Base-by-base conservation (phyloP, 129 eudicot genomes). In the Flaveria trinervia region DNA sequence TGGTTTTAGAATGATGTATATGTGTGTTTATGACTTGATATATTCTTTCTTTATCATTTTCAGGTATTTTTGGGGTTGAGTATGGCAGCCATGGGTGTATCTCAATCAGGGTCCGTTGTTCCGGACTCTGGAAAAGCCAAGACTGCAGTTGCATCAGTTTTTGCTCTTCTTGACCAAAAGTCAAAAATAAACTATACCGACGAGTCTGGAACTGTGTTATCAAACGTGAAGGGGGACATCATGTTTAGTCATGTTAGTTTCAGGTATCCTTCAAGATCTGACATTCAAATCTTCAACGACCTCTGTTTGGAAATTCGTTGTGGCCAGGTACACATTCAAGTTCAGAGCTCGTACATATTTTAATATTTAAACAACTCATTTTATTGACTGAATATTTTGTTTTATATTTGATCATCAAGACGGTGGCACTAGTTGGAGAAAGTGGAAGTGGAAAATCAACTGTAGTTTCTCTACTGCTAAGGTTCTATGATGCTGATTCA, bases 401-500 rank as follows among this genome's bases (percentile, higher is more conserved):
- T 45, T 10, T 62, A n/a, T 55, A 30, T 59, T n/a, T 11, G 39
- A 64, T 36, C 45, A 22, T 52, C 14, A 30, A 81, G 84, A 81
- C 81, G 9, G 77, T 75, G 9, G 84, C 84, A 33, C 59, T 81
- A 30, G 81, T 81, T 70, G 84, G 84, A 13, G 81, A 81, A 61
- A 81, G 84, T 50, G 84, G 81, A 14, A 75, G 84, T 46, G 81
- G 84, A 15, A 81, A 81, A 39, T 81, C 81, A 5, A 81, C 84
- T 1, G 15, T 81, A 15, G 23, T 81, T 9, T 70, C 77, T 23
- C 54, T 81, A 5, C 46, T 81, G 20, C 85, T 68, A 76, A 46
- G 86, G 48, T 77, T 77, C 75, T 77, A 82, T 17, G 75, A 82
- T 68, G 75, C 17, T 13, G 82, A 77, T 65, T 81, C 68, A 8